These are phyloP conservation scores for Solanum virginianum DNA, from an alignment of 257 asterid genomes.

Conservation along the genomic window DNA sequence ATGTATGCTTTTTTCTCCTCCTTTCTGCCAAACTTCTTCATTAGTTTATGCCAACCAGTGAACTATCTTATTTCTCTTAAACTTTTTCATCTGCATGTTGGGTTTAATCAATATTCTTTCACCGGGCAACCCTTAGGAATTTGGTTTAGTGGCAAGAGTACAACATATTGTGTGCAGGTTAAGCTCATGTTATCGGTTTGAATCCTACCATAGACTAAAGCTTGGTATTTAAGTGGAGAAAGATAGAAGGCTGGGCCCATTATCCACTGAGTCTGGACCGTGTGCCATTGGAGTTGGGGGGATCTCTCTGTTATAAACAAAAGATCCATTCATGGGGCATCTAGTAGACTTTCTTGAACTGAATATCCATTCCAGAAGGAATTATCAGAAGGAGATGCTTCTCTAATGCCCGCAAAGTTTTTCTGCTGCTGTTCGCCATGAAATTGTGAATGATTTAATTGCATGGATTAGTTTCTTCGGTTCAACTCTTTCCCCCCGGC, in stretches of 20 bases:
- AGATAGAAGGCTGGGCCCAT: neutral
- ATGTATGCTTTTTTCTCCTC: neutral
- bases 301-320: neutral
- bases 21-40: neutral
- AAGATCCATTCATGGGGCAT: neutral
- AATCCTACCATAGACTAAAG: neutral
- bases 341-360: neutral
- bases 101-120: neutral
- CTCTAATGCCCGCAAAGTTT: neutral
- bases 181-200: neutral
- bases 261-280: neutral
- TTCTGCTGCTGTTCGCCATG: neutral
- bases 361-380: neutral
- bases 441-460: neutral
- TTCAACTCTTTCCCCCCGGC: neutral
- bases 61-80: neutral
- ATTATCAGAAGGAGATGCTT: neutral
- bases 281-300: neutral
- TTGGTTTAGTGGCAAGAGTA: neutral
- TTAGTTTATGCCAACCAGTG: neutral
- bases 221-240: neutral
- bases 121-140: neutral
- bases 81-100: neutral
- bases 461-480: neutral
- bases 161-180: neutral